Evolutionary conservation across 176 grass and related monocot genomes (phyloP), one percentile per base, ranked within the genome.

Genomic region (Juncus inflexus): DNA sequence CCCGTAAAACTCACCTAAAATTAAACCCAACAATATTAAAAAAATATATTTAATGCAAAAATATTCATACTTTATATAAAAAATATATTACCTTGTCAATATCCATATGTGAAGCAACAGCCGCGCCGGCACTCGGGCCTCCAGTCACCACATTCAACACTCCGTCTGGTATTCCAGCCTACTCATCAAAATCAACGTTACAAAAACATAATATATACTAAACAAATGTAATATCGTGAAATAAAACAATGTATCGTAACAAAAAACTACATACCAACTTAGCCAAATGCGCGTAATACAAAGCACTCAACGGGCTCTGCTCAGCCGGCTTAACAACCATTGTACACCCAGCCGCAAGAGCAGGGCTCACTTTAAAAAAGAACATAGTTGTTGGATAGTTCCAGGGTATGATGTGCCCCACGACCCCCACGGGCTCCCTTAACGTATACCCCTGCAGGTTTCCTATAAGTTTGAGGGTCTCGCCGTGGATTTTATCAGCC

Each of bases 401-500:
- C 91, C 91, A 96, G 0, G 91, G 91, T 50, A 87, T 81, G 81
- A 96, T 83, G 65, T 87, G 73, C 4, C 84, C 86, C 12, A 78
- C 91, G 1, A 90, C 91, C 35, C 91, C 91, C 42, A 95, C 3
- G 52, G 91, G 91, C 87, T 96, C 86, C 76, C 69, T 80, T 28
- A 96, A 77, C 43, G 91, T 96, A 86, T 90, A 76, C 0, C 78
- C 91, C 78, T 96, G 91, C 78, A 78, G 78, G 43, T 75, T 70
- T 11, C 79, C 68, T 9, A 81, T 74, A 1, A 87, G 41, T 11
- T 83, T 86, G 2, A 96, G 62, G 15, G 70, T 65, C 61, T 90
- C 90, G 3, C 90, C 90, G 78, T 95, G 90, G 67, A 95, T 80
- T 80, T 95, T 95, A 71, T 95, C 90, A 9, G 90, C 90, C 4